These are phyloP conservation scores for Alternaria atra DNA, from an alignment of 2,329 filamentous ascomycete species.

Conservation along the genomic window DNA sequence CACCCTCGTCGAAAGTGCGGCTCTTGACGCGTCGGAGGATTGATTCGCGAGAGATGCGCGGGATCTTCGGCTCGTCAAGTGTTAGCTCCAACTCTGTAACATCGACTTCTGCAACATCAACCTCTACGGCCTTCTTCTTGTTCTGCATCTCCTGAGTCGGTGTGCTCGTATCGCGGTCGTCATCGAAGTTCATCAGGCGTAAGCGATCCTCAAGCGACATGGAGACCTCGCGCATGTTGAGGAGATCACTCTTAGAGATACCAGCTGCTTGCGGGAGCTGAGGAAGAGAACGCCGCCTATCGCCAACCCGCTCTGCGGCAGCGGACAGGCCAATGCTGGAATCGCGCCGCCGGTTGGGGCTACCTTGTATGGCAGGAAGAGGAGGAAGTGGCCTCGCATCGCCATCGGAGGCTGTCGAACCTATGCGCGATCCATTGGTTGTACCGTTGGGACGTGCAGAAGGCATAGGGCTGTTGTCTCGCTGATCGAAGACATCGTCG, in stretches of 20 bases:
- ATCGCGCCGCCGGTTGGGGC: conserved; percentile 57
- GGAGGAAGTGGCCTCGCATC: conserved; percentile 88
- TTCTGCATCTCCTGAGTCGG: conserved; percentile 49
- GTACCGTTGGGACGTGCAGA: conserved; percentile 57
- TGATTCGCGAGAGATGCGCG: conserved; percentile 90
- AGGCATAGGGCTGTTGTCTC: conserved; percentile 72
- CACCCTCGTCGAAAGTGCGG: conserved; percentile 63
- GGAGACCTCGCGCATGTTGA: conserved; percentile 74
- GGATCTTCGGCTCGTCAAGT: conserved; percentile 68
- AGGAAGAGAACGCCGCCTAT: conserved; percentile 73
- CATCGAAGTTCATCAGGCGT: conserved; percentile 83
- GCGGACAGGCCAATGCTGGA: conserved; percentile 72
- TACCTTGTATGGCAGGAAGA: conserved; percentile 75
- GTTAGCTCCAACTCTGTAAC: conserved; percentile 45
- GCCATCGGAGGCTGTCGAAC: conserved; percentile 79
- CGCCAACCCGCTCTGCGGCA: conserved; percentile 76
- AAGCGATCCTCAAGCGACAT: conserved; percentile 89
- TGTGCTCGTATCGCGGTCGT: conserved; percentile 54
- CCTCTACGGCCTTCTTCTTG: conserved; percentile 36
- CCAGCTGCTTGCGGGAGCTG: conserved; percentile 74
- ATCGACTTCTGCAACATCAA: conserved; percentile 44
- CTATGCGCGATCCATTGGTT: conserved; percentile 64
- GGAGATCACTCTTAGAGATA: conserved; percentile 78
- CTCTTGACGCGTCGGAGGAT: conserved; percentile 88
- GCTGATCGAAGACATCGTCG: conserved; percentile 73